phyloP scores from a whole-genome alignment of 2,329 filamentous ascomycete genomes.

The Dactylellina cionopaga region DNA sequence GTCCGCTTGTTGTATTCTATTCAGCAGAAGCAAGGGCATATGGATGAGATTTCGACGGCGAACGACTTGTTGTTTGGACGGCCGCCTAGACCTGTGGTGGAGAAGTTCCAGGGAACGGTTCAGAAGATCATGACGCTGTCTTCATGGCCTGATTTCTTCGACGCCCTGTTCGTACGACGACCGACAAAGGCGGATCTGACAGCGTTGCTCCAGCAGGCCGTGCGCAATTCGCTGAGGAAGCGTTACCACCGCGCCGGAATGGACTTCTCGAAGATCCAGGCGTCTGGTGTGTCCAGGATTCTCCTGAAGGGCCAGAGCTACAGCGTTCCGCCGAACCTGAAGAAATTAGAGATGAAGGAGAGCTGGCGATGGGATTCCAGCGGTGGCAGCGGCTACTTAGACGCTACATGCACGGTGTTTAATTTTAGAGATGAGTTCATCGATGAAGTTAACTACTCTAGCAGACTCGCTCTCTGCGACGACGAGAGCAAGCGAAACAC shows the following conservation, averaged over 20 bases:
- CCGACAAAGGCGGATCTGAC: constrained; percentile 21
- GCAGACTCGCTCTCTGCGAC: constrained; percentile 14
- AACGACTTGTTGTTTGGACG: constrained; percentile 45
- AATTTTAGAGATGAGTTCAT: constrained; percentile 13
- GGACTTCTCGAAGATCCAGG: constrained; percentile 43
- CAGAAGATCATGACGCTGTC: constrained; percentile 41
- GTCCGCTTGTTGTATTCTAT: constrained; percentile 30
- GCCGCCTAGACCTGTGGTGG: constrained; percentile 30
- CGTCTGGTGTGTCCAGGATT: constrained; percentile 38
- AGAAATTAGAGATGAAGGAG: constrained; percentile 46
- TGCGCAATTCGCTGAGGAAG: constrained; percentile 44
- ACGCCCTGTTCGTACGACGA: constrained; percentile 30
- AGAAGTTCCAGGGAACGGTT: constrained; percentile 42
- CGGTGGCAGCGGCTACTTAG: not conserved
- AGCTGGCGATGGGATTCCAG: constrained; percentile 39
- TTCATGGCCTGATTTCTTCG: constrained; percentile 42
- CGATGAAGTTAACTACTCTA: constrained; percentile 27
- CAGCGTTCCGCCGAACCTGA: constrained; percentile 26
- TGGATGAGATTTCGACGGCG: constrained; percentile 43
- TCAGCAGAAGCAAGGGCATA: constrained; percentile 21
- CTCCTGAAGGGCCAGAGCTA: constrained; percentile 43
- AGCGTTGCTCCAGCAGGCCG: constrained; percentile 25
- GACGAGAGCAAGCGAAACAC: constrained; percentile 23
- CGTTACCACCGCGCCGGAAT: constrained; percentile 35
- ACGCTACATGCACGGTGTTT: constrained; percentile 38